Percentiles rank a stretch among this genome's conserved stretches.
Evolutionary conservation across 2,329 filamentous ascomycete species (phyloP).

Genomic region (Microsporum canis): DNA sequence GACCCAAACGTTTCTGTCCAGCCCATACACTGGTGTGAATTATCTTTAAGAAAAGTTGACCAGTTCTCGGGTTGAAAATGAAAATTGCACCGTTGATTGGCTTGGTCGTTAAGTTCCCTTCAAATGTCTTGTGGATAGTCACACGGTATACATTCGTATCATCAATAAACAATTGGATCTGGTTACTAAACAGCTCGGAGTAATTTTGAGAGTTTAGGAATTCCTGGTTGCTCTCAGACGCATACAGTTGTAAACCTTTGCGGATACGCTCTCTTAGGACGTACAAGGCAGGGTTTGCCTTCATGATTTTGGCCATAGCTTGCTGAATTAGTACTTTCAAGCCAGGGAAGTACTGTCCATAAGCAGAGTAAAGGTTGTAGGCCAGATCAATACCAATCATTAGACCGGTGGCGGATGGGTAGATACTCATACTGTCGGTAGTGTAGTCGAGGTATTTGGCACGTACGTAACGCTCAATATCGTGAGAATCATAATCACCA

Average conservation of each 20-base stretch:
- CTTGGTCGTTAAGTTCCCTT: slow-evolving; percentile 97
- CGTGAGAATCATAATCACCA: slow-evolving; percentile 96
- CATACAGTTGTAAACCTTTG: slow-evolving; percentile 95
- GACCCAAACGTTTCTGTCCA: slow-evolving; percentile 95
- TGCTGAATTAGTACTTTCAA: slow-evolving; percentile 92
- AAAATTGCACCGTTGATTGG: slow-evolving; percentile 99
- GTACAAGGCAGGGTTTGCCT: slow-evolving; percentile 93
- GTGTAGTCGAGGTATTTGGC: slow-evolving; percentile 99
- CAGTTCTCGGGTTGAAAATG: slow-evolving; percentile 98
- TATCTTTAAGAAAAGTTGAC: slow-evolving; percentile 96
- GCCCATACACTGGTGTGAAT: slow-evolving; percentile 99
- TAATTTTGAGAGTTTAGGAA: slow-evolving; percentile 99
- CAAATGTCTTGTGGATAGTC: slow-evolving; percentile 98
- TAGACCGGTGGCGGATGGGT: slow-evolving; percentile 87
- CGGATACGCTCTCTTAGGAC: slow-evolving; percentile 94
- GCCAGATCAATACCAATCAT: slow-evolving; percentile 98
- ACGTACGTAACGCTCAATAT: slow-evolving; percentile 93
- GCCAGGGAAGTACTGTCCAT: slow-evolving; percentile 97
- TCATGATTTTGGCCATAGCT: slow-evolving; percentile 99
- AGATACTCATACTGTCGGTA: slow-evolving; percentile 96
- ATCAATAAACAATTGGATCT: slow-evolving; percentile 97
- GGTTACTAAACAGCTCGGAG: slow-evolving; percentile 96
- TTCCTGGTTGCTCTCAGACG: slow-evolving; percentile 97
- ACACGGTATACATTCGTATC: slow-evolving; percentile 99
- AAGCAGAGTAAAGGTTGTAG: slow-evolving; percentile 96